Evolutionary conservation across 2,329 filamentous ascomycete genomes (phyloP), one percentile per base, ranked within the genome.

Genomic region (Amesomyces nigricolor): DNA sequence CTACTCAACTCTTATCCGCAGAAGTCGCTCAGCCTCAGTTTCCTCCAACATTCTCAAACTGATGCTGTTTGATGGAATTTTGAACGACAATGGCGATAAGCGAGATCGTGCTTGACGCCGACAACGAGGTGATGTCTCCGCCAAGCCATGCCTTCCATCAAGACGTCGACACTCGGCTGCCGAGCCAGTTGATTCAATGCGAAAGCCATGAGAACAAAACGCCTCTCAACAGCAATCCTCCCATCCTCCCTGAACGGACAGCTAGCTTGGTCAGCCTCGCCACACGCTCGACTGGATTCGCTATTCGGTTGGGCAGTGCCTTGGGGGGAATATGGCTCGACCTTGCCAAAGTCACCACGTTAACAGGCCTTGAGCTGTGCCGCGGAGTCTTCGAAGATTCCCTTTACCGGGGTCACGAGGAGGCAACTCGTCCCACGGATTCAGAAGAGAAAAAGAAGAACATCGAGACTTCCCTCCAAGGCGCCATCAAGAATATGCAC

Each of bases 191-290:
- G 32, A 13, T 13, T 13, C 32, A 9, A 10, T 9, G 32, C 32
- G 9, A 35, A 13, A 35, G 9, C 32, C 16, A 14, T 26, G 17
- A 2, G 10, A 11, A 13, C 26, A 42, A n/a, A 10, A 51, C 48
- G 6, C 5, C 54, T 29, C 48, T 50, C 2, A 51, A 53, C 11
- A 47, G 54, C 17, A 58, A 58, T 40, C 47, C 45, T 32, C 61
- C 62, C 9, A 60, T 87, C 16, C 75, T 87, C 0, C 83, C 83
- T 0, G 63, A 69, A 2, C 73, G 81, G 0, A 67, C 86, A 46
- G 83, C 83, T 35, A 79, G 76, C 50, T 77, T 76, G 29, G 75
- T 87, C 53, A 85, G 81, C 61, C 70, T 86, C 44, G 79, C 81
- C 10, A 81, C 82, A 2, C 75, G 80, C 52, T 83, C 82, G 3